Base-by-base conservation (phyloP, 2,329 filamentous ascomycete genomes). In the Alternaria sp. region DNA sequence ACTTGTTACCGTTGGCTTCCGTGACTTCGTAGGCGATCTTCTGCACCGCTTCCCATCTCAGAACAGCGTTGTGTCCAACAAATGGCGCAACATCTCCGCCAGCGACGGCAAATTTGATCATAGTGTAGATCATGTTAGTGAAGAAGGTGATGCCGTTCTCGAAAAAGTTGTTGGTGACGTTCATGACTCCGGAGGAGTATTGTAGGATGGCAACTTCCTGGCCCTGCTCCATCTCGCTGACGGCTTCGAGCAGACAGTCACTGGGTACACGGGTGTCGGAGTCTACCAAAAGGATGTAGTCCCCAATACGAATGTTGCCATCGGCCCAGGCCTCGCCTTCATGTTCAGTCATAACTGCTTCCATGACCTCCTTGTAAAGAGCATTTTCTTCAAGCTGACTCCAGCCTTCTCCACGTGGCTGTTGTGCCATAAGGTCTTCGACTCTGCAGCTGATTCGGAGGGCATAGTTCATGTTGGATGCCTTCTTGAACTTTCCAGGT, bases 301-400 rank as follows among this genome's bases (percentile, higher is more conserved):
- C 92, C 57, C 93, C 93, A 22, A 96, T 83, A 52, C 92, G 91
- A 68, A 96, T 90, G 77, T 95, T 93, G 63, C 92, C 93, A 73
- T 93, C 91, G 18, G 92, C 92, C 90, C 90, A 78, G 8, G 69
- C 91, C 28, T 90, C 90, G 28, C 89, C 87, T 18, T 88, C 88
- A 57, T 91, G 75, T 44, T 79, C 87, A 47, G 88, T 85, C 38
- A 94, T 83, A 18, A 90, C 86, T 60, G 90, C 85, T 66, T 87
- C 85, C 42, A 94, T 57, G 14, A 65, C 65, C 2, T 62, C 44
- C 4, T 46, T 41, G 54, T 76, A 78, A 3, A 70, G 77, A 66
- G 76, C 77, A 26, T 73, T 67, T 30, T 78, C 75, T 14, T 78
- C 69, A 36, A 76, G 66, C 56, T 81, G 76, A 12, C 55, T 66